Evolutionary conservation across 495 filamentous ascomycete species (phyloP).

Genomic region (Thozetella sp.): DNA sequence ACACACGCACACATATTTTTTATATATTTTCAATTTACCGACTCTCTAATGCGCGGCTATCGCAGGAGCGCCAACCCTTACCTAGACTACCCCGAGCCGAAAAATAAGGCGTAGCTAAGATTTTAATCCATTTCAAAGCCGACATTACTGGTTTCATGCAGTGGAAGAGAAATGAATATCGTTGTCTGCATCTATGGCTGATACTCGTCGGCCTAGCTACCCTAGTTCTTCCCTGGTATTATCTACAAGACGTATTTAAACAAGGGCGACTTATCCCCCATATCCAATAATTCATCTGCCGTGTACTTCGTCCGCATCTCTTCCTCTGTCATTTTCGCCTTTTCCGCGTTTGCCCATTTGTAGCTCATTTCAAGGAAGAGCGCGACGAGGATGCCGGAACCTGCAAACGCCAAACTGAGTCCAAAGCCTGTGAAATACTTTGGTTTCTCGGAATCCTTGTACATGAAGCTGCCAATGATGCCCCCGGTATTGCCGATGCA

Average conservation of each 20-base stretch:
- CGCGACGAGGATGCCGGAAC: constrained; percentile 17
- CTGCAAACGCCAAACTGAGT: constrained; percentile 25
- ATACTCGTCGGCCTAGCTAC: too few species aligned
- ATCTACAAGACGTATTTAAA: constrained; percentile 32
- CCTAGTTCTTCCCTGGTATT: too few species aligned
- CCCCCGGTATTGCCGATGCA: constrained; percentile 37
- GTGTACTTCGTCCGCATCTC: constrained; percentile 32
- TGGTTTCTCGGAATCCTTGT: constrained; percentile 38
- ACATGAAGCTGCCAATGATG: constrained; percentile 33
- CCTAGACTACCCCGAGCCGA: too few species aligned
- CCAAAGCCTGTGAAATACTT: constrained; percentile 43
- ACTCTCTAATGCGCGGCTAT: too few species aligned
- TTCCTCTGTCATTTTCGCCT: constrained; percentile 22
- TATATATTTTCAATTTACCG: too few species aligned
- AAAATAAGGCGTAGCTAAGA: too few species aligned
- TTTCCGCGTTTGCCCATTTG: constrained; percentile 24
- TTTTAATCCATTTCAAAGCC: too few species aligned
- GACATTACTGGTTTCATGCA: too few species aligned
- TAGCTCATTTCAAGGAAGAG: constrained; percentile 25
- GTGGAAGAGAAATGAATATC: too few species aligned
- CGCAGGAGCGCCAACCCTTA: too few species aligned
- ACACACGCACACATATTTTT: too few species aligned
- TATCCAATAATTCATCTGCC: constrained; percentile 35
- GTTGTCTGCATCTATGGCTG: too few species aligned
- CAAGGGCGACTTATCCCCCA: constrained; percentile 44